Base-by-base conservation (phyloP, 2,329 filamentous ascomycete genomes). In the Cladophialophora exuberans region DNA sequence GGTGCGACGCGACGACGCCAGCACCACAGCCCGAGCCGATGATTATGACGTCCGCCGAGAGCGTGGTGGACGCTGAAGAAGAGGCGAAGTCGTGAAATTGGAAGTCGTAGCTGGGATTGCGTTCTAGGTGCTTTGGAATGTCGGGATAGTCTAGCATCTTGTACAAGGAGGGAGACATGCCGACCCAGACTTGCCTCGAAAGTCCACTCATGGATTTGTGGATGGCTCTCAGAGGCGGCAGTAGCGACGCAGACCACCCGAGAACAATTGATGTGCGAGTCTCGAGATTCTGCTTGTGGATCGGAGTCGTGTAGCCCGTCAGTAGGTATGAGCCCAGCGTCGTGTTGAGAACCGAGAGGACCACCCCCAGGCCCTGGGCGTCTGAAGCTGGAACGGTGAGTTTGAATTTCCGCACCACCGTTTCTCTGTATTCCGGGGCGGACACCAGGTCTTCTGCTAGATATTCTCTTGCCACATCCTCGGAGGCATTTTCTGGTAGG, bases 21-120 rank as follows among this genome's bases (percentile, higher is more conserved):
- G 89, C 91, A 59, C 92, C 92, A 64, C 89, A 95, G 23, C 92
- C 92, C 31, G 89, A 94, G 2, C 92, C 92, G 17, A 97, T 80
- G 54, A 97, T 85, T 35, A 96, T 83, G 1, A 96, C 84, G 69
- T 97, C 93, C 0, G 88, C 87, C 1, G 20, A 69, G 33, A 95
- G 74, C 2, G 79, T 78, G 59, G 85, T 83, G 0, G 83, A 76
- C 3, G 76, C 67, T 6, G 75, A 67, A 1, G 77, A 75, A 0
- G 81, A 75, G 1, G 81, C 79, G 17, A 84, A 72, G 55, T 85
- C 81, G 13, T 85, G 66, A 60, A 86, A 86, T 7, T 76, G 70
- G 64, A 80, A 85, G 3, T 78, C 73, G 61, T 76, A 83, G 2
- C 77, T 77, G 53, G 79, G 76, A 3, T 72, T 73, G 0, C 75